These are phyloP conservation scores for Cladophialophora carrionii DNA, from an alignment of 2,329 filamentous ascomycete species.

Conservation along the genomic window DNA sequence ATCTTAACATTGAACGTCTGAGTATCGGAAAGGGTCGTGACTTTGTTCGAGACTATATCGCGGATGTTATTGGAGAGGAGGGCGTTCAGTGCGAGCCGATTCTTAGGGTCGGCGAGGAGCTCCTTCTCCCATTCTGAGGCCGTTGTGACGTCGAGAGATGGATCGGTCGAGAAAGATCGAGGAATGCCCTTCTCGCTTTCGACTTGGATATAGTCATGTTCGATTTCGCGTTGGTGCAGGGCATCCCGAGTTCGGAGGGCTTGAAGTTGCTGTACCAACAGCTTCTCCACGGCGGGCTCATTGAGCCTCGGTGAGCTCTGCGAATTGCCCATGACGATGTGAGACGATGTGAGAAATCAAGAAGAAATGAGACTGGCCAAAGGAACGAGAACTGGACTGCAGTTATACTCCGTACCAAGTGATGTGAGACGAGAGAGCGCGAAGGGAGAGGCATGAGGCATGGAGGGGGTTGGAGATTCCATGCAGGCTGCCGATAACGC, in stretches of 20 bases:
- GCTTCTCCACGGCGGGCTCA: slow-evolving; percentile 42
- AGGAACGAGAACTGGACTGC: background rate
- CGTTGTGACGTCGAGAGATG: slow-evolving; percentile 55
- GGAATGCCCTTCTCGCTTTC: slow-evolving; percentile 49
- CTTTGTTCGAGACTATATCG: slow-evolving; percentile 66
- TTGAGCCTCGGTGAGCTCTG: slow-evolving; percentile 32
- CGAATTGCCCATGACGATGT: slow-evolving; percentile 34
- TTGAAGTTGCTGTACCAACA: slow-evolving; percentile 48
- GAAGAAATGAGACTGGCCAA: background rate
- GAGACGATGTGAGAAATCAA: background rate
- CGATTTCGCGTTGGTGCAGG: slow-evolving; percentile 43
- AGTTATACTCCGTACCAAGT: background rate
- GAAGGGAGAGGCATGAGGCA: background rate
- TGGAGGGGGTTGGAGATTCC: background rate
- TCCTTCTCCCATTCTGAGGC: slow-evolving; percentile 64
- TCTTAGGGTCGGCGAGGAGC: slow-evolving; percentile 67
- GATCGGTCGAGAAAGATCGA: slow-evolving; percentile 37
- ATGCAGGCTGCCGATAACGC: slow-evolving; percentile 6
- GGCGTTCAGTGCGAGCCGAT: slow-evolving; percentile 75
- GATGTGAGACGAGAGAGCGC: background rate
- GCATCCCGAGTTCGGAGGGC: slow-evolving; percentile 42
- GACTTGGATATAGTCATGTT: slow-evolving; percentile 60
- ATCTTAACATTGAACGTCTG: slow-evolving; percentile 85
- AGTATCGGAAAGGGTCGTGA: slow-evolving; percentile 67
- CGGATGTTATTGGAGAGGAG: slow-evolving; percentile 69